phyloP scores from a whole-genome alignment of 495 filamentous ascomycete species.

The Penicillium ochrochloron region DNA sequence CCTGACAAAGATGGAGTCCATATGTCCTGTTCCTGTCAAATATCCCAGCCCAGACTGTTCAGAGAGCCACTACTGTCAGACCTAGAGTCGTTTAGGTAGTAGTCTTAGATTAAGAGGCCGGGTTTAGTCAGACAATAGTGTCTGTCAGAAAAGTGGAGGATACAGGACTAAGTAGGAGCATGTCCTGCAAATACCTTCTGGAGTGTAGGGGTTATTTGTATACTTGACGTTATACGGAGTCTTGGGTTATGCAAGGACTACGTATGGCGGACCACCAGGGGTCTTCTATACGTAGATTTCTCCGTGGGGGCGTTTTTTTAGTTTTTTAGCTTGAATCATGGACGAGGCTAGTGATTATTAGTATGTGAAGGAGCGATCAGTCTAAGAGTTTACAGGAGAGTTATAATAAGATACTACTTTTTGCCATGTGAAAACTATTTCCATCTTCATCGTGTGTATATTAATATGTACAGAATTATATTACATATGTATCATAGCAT shows the following conservation, averaged over 20 bases:
- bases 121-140: slow-evolving; percentile 1
- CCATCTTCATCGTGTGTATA: too few relatives aligned
- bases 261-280: background rate
- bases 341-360: background rate
- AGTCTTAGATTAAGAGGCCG: background rate
- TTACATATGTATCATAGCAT: too few relatives aligned
- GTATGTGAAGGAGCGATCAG: background rate
- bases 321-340: background rate
- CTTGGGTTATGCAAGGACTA: background rate
- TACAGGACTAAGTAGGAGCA: too few relatives aligned
- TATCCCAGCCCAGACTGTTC: too few relatives aligned
- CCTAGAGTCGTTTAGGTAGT: slow-evolving; percentile 5
- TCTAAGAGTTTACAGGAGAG: background rate
- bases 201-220: background rate
- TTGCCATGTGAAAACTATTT: too few relatives aligned
- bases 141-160: slow-evolving; percentile 1
- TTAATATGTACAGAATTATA: too few relatives aligned
- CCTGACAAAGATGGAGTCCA: background rate
- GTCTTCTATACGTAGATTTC: background rate
- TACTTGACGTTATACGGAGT: background rate
- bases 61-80: background rate
- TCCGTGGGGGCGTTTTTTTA: slow-evolving; percentile 4
- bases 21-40: background rate
- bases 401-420: background rate
- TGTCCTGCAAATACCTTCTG: background rate